Base-by-base conservation (phyloP, 345 rosid species). In the Dipteronia sinensis region DNA sequence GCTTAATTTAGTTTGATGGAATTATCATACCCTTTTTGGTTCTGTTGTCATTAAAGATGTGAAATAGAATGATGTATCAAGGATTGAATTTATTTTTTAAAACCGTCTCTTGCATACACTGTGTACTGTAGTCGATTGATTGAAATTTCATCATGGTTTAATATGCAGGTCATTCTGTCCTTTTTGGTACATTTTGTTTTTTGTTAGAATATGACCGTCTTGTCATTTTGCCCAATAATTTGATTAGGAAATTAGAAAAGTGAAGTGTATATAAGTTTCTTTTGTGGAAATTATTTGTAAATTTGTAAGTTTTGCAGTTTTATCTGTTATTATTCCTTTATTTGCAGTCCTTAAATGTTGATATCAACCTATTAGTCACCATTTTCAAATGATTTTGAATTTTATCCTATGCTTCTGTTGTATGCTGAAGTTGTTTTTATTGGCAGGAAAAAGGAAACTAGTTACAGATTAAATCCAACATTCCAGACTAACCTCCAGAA, bases 401-500 rank as follows among this genome's bases (percentile, higher is more conserved):
- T 58, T 55, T 7, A 10, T 12, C 17, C 9, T 27, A 5, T 34
- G 46, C 51, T 44, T 19, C 22, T 40, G 11, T 53, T 49, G 23
- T 51, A 0, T 65, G 68, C 53, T 67, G 64, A 73, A 29, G 29
- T 72, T 69, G 12, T 68, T 15, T 69, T 58, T 67, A 17, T 63
- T 87, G 75, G 76, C 89, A 92, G 97, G 93, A 92, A 85, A 73
- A 89, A 86, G 81, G 94, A 85, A 84, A 86, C 82, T 7, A 78
- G 79, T 74, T 95, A 93, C 81, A 90, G 74, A 82, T 79, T 95
- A 81, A 95, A 93, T 80, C 83, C 88, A 22, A 90, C 92, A 22
- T 93, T 95, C 84, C 99, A 92, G 86, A 72, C 72, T 69, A 92
- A 90, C 77, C 96, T 95, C 72, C 89, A 79, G 82, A 93, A 89